These are phyloP conservation scores for Picea glauca DNA, from an alignment of 75 land plant genomes.

Conservation along the genomic window DNA sequence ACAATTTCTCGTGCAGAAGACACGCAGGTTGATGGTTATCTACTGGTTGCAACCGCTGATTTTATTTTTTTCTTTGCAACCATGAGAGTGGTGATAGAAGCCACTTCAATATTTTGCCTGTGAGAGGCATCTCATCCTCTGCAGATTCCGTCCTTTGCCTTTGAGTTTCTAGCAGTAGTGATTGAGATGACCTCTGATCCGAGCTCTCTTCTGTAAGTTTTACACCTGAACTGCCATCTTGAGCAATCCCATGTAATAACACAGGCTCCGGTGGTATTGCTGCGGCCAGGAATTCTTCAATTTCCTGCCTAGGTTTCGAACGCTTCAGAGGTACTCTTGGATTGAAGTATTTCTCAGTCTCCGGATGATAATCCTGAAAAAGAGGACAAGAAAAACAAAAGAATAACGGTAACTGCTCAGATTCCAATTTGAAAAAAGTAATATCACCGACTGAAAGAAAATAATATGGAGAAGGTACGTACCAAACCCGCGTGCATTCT, in stretches of 20 bases:
- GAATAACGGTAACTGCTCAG: background rate
- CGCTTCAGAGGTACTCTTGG: constrained; percentile 28
- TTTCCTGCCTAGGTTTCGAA: constrained; percentile 41
- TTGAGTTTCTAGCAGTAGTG: background rate
- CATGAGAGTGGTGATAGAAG: background rate
- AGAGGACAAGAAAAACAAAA: background rate
- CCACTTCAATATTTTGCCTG: background rate
- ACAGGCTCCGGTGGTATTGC: background rate
- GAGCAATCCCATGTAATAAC: background rate
- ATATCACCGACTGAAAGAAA: background rate
- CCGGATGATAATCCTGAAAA: constrained; percentile 46
- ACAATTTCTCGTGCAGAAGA: no score
- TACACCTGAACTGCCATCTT: background rate
- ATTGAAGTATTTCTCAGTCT: constrained; percentile 27
- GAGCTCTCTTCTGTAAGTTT: background rate
- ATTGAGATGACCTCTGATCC: background rate
- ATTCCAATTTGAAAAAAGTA: no score
- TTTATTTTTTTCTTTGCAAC: no score
- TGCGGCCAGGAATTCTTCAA: constrained; percentile 34
- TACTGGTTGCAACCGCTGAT: no score
- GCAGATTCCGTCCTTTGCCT: background rate
- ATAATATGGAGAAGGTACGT: constrained; percentile 6
- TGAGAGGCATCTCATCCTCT: background rate
- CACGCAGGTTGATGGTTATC: no score
- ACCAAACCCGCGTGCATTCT: constrained; percentile 72